Percentiles rank a stretch among this genome's conserved stretches.
These are phyloP conservation scores for Sclerospora graminicola DNA, from an alignment of 352 stramenopile genomes.

Conservation along the genomic window DNA sequence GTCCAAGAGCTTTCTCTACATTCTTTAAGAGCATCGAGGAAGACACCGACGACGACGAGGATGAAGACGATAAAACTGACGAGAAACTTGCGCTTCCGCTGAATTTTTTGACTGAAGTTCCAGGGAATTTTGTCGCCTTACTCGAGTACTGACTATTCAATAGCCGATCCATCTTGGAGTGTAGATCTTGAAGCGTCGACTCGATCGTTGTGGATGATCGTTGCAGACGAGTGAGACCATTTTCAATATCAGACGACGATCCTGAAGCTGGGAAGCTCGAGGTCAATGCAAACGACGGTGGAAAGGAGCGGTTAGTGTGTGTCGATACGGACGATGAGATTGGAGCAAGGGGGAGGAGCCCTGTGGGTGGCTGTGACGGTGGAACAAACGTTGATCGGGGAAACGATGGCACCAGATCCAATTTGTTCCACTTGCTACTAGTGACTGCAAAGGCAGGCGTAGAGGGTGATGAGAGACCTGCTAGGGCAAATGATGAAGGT, in stretches of 20 bases:
- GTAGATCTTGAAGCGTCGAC: constrained; percentile 53
- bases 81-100: constrained; percentile 6
- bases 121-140: constrained; percentile 36
- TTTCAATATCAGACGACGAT: constrained; percentile 39
- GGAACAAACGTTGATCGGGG: no score
- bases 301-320: constrained; percentile 16
- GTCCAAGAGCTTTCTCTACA: constrained; percentile 56
- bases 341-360: constrained; percentile 4
- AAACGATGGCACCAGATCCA: constrained; percentile 18
- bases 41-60: constrained; percentile 26
- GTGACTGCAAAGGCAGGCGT: constrained; percentile 7
- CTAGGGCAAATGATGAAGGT: constrained; percentile 15
- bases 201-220: constrained; percentile 74
- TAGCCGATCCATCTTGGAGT: constrained; percentile 74
- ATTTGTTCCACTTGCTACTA: constrained; percentile 17
- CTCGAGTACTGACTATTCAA: constrained; percentile 44
- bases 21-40: constrained; percentile 51
- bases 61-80: constrained; percentile 19
- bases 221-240: constrained; percentile 53
- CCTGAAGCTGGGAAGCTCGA: constrained; percentile 3
- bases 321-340: constrained; percentile 23
- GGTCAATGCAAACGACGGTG: constrained; percentile 5
- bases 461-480: constrained; percentile 2
- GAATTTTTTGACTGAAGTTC: constrained; percentile 21
- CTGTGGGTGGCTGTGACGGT: no score